A percentile compares a stretch with the other conserved stretches of the same genome.
These are phyloP conservation scores for Penicillium lividum DNA, from an alignment of 495 filamentous ascomycete genomes.

Conservation along the genomic window DNA sequence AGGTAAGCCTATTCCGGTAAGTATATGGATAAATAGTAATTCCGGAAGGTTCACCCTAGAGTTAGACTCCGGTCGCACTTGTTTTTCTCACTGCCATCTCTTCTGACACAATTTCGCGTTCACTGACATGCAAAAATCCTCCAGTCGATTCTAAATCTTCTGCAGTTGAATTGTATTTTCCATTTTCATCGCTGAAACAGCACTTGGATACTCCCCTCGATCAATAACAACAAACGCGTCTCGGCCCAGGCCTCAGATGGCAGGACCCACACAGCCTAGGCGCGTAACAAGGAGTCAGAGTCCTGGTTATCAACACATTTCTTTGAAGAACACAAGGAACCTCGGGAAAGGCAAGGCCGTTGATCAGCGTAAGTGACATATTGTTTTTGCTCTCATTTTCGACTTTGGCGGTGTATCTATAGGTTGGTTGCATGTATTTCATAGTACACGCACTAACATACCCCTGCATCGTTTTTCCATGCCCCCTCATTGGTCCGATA, in stretches of 20 bases:
- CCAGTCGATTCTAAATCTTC: too few species aligned
- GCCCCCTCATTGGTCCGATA: too few species aligned
- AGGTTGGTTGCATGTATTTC: not conserved
- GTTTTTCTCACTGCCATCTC: not conserved
- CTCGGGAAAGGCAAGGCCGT: not conserved
- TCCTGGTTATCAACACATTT: not conserved
- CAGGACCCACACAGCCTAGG: constrained; percentile 11
- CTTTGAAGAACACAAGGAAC: not conserved
- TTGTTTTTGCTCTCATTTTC: not conserved
- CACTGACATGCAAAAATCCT: not conserved
- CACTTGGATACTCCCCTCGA: too few species aligned
- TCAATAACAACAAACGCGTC: not conserved
- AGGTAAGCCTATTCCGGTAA: not conserved
- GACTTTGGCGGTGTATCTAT: not conserved
- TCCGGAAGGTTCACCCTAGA: not conserved
- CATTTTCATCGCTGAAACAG: too few species aligned
- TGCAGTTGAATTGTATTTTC: too few species aligned
- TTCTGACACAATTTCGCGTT: not conserved
- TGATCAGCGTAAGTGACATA: not conserved
- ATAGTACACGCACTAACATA: not conserved
- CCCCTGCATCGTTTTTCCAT: not conserved
- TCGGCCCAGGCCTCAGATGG: constrained; percentile 10
- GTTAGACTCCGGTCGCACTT: not conserved
- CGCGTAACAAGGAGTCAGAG: constrained; percentile 32
- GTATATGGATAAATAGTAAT: not conserved